Evolutionary conservation across 2,329 filamentous ascomycete species (phyloP), one percentile per base, ranked within the genome.

Genomic region (Arachnopeziza araneosa): DNA sequence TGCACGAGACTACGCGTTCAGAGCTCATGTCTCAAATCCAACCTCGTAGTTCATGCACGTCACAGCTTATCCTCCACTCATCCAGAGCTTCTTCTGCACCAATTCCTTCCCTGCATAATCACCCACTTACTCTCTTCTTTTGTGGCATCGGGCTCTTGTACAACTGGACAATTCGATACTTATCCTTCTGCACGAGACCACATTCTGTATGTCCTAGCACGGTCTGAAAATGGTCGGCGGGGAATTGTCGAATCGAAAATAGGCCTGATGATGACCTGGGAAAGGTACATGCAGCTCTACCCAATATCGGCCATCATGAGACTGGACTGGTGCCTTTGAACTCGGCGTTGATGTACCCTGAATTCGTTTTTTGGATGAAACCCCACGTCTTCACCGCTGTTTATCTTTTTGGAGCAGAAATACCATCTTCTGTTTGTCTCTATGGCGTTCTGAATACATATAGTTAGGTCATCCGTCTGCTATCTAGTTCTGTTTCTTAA

Each of bases 31-130:
- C 36, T 44, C 36, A 52, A 52, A 52, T 52, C 50, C 21, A 23
- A 14, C 50, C 19, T 8, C 50, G 22, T 52, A 57, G 60, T 62
- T 62, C 60, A 57, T 62, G 60, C 60, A 58, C 60, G 59, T 56
- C 50, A 57, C 36, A 60, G 8, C 50, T 52, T 24, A 52, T 52
- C 50, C 50, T 24, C 21, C 50, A 52, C 50, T 24, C 50, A 22
- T 22, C 50, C 7, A n/a, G 14, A 52, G 50, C 36, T 44, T 44
- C 36, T 44, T 44, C 36, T 44, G 36, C 12, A 14, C 36, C 36
- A 3, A 44, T 44, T 44, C 36, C 17, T 44, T 44, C 36, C 36
- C 36, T 44, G 36, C 36, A 44, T 44, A 14, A 44, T 44, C 36
- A 44, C 36, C 36, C 36, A 44, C 36, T 44, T 4, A 3, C 50